A percentile compares a stretch with the other conserved stretches of the same genome.
phyloP scores from a whole-genome alignment of 1,284 basidiomycete species.

The Flammula alnicola region DNA sequence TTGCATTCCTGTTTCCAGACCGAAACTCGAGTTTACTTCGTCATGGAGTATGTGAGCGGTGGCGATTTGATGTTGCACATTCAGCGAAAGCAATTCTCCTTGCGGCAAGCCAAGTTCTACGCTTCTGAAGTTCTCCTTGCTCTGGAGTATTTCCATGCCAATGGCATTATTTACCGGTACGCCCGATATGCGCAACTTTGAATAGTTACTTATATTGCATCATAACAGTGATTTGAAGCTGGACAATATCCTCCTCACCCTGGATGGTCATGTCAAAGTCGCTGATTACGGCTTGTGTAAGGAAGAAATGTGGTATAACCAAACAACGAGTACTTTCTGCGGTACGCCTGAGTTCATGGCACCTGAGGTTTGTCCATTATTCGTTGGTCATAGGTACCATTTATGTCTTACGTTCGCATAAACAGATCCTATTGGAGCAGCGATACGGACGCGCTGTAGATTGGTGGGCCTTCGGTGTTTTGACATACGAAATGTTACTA shows the following conservation, averaged over 20 bases:
- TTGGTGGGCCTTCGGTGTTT: slow-evolving; percentile 99
- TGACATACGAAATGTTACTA: slow-evolving; percentile 99
- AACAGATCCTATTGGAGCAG: slow-evolving; percentile 94
- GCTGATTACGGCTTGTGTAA: slow-evolving; percentile 99
- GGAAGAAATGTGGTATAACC: slow-evolving; percentile 98
- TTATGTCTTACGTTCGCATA: neutral
- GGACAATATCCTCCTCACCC: slow-evolving; percentile 96
- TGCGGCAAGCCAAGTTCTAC: slow-evolving; percentile 98
- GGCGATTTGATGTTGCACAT: slow-evolving; percentile 96
- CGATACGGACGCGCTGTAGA: slow-evolving; percentile 98
- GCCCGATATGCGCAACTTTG: slow-evolving; percentile 29
- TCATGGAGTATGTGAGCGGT: slow-evolving; percentile 94
- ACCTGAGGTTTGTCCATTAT: slow-evolving; percentile 74
- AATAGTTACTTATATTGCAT: slow-evolving; percentile 16
- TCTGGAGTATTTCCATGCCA: slow-evolving; percentile 97
- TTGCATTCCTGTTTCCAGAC: slow-evolving; percentile 99
- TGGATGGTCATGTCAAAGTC: slow-evolving; percentile 98
- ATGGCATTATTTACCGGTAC: slow-evolving; percentile 96
- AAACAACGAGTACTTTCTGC: slow-evolving; percentile 99
- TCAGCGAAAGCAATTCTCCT: slow-evolving; percentile 92
- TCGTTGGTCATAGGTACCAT: neutral
- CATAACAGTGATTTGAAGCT: slow-evolving; percentile 88
- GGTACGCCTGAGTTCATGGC: slow-evolving; percentile 99
- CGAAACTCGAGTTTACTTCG: slow-evolving; percentile 96
- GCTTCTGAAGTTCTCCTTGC: slow-evolving; percentile 98